phyloP scores from a whole-genome alignment of 306 rosid genomes.

The Medicago truncatula region MtrunA17r5.0-ANR NC_053049.1:27065501-27066000 shows the following conservation, averaged over 20 bases:
- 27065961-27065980: too few species aligned
- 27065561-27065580: conserved; percentile 31
- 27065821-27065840: conserved; percentile 95
- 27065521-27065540: too few species aligned
- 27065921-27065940: background rate
- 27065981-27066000: too few species aligned
- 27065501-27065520: background rate
- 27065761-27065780: conserved; percentile 89
- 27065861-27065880: background rate
- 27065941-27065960: too few species aligned
- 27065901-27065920: background rate
- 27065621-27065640: conserved; percentile 84
- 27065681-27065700: conserved; percentile 93
- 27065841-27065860: conserved; percentile 27
- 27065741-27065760: conserved; percentile 82
- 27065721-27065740: conserved; percentile 97
- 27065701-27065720: conserved; percentile 89
- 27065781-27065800: conserved; percentile 99
- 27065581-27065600: conserved; percentile 91
- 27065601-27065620: conserved; percentile 99
- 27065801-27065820: conserved; percentile 99
- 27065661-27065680: conserved; percentile 98
- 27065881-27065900: background rate
- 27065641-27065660: conserved; percentile 93
- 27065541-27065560: conserved; percentile 1